Evolutionary conservation across 1,139 yeast species (phyloP).

Genomic region (Pneumocystis murina): DNA sequence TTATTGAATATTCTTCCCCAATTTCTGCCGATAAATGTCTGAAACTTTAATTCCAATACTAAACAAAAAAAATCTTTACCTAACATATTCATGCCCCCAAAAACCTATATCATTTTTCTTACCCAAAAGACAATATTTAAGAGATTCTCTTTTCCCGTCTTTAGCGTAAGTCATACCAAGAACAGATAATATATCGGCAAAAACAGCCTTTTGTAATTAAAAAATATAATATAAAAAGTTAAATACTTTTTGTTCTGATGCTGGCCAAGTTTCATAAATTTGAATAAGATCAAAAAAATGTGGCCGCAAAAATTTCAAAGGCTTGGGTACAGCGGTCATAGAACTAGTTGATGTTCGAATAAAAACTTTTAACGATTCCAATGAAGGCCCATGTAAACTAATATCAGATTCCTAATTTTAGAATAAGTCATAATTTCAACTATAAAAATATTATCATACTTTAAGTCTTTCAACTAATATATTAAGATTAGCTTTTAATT

Average conservation of each 20-base stretch:
- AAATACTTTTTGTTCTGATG: constrained; percentile 16
- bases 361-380: constrained; percentile 54
- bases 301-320: constrained; percentile 86
- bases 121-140: constrained; percentile 65
- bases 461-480: constrained; percentile 64
- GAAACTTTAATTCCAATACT: constrained; percentile 65
- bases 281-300: constrained; percentile 54
- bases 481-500: constrained; percentile 74
- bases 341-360: constrained; percentile 91
- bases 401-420: constrained; percentile 29
- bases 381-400: constrained; percentile 41
- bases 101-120: constrained; percentile 45
- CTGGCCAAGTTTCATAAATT: constrained; percentile 55
- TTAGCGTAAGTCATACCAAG: constrained; percentile 91
- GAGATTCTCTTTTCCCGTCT: constrained; percentile 64
- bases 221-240: neutral
- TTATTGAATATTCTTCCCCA: constrained; percentile 4
- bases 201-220: constrained; percentile 14
- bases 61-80: constrained; percentile 88
- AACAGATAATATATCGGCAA: constrained; percentile 82
- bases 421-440: neutral
- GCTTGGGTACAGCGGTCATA: constrained; percentile 99
- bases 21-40: constrained; percentile 24
- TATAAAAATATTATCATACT: constrained; percentile 16
- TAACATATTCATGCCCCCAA: constrained; percentile 97